Evolutionary conservation across 2,329 filamentous ascomycete genomes (phyloP), one percentile per base, ranked within the genome.

Genomic region (Teratosphaeria zuluensis): DNA sequence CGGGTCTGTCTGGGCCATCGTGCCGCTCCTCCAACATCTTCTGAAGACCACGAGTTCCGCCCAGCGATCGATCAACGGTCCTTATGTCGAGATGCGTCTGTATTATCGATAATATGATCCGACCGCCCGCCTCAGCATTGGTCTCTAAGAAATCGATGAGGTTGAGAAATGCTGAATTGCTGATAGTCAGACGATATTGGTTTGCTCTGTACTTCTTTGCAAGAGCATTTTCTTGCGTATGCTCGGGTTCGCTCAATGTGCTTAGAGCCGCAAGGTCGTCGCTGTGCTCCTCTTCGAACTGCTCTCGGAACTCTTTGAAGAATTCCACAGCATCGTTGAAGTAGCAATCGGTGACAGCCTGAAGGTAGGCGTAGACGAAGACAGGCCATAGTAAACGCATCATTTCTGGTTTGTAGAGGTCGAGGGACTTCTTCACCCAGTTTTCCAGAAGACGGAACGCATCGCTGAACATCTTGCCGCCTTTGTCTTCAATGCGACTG

Each of bases 401-500:
- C 2, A 99, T 80, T 75, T 99, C 94, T 52, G 92, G 89, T 79
- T 96, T 96, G 81, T 97, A 97, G 31, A 97, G 82, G 64, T 97
- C 92, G 28, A 99, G 80, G 60, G 90, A 92, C 65, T 92, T 91
- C 64, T 96, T 91, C 53, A 96, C 86, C 88, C 92, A 99, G 63
- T 84, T 64, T 32, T 65, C 58, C 16, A 68, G 62, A 11, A 68
- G 59, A 32, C 68, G 66, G 67, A 84, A 97, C 0, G 89, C 87
- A 63, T 84, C 86, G 48, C 83, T 77, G 69, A 92, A 96, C 72
- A 89, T 94, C 56, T 86, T 84, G 7, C 88, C 87, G 0, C 89
- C 87, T 59, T 67, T 69, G 51, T 90, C 87, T 61, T 90, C 87
- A 19, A 84, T 83, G 57, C 79, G 73, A 55, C 76, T 75, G 54